Conservation (phyloP, 1,139 yeast species). For the Debaryomyces robertsiae region DNA sequence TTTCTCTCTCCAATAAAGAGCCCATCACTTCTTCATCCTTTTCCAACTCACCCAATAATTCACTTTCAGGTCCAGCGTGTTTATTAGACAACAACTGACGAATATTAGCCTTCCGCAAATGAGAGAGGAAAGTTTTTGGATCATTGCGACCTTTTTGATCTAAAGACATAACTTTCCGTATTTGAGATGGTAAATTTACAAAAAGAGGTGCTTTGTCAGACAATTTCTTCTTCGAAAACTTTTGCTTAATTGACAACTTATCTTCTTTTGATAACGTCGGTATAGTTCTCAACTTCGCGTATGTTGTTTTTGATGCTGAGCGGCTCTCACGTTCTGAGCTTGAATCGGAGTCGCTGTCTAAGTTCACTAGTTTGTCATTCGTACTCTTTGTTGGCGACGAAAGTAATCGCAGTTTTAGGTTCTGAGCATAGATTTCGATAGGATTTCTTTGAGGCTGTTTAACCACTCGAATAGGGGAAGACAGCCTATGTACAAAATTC, state of each 20-base stretch:
- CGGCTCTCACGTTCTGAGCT: slow-evolving; percentile 21
- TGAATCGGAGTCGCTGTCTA: slow-evolving; percentile 8
- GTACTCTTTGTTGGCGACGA: slow-evolving; percentile 26
- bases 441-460: slow-evolving; percentile 26
- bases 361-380: slow-evolving; percentile 1
- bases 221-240: slow-evolving; percentile 30
- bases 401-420: slow-evolving; percentile 27
- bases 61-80: slow-evolving; percentile 32
- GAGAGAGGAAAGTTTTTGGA: slow-evolving; percentile 23
- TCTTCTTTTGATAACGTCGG: slow-evolving; percentile 43
- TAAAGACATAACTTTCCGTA: slow-evolving; percentile 14
- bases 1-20: slow-evolving; percentile 62
- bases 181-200: slow-evolving; percentile 15
- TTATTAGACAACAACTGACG: slow-evolving; percentile 34
- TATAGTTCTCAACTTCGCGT: slow-evolving; percentile 20
- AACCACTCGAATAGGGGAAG: not conserved
- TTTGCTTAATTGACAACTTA: slow-evolving; percentile 37
- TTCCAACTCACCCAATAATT: slow-evolving; percentile 37
- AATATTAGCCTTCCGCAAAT: slow-evolving; percentile 38
- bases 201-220: slow-evolving; percentile 8
- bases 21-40: slow-evolving; percentile 49
- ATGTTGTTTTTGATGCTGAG: slow-evolving; percentile 2
- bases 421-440: slow-evolving; percentile 40
- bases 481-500: slow-evolving; percentile 13
- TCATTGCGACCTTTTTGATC: slow-evolving; percentile 8